phyloP scores from a whole-genome alignment of 495 filamentous ascomycete species.

The Lichina pygmaea region DNA sequence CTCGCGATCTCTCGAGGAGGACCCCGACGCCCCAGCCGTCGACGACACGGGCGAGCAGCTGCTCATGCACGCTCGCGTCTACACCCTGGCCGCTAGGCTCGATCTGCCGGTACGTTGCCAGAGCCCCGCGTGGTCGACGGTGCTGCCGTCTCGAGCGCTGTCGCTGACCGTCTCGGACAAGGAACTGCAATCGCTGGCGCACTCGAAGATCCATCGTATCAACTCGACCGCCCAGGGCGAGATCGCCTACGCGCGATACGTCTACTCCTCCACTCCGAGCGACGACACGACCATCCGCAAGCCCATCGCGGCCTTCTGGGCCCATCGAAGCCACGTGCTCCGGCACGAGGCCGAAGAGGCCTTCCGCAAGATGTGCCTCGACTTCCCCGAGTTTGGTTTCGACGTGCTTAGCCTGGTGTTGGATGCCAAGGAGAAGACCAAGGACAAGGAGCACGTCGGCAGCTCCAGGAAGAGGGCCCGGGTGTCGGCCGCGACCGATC shows the following conservation, averaged over 20 bases:
- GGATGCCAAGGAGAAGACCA: slow-evolving; percentile 33
- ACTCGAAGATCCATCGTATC: slow-evolving; percentile 71
- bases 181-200: slow-evolving; percentile 47
- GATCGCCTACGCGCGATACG: slow-evolving; percentile 69
- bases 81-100: slow-evolving; percentile 68
- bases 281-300: slow-evolving; percentile 50
- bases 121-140: neutral
- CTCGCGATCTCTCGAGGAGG: slow-evolving; percentile 23
- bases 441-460: slow-evolving; percentile 7
- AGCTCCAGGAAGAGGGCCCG: slow-evolving; percentile 20
- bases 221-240: slow-evolving; percentile 66
- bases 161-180: neutral
- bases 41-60: slow-evolving; percentile 54
- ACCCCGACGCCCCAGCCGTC: slow-evolving; percentile 26
- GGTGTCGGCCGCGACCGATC: too few species aligned
- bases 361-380: slow-evolving; percentile 57
- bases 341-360: slow-evolving; percentile 61
- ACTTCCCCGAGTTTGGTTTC: slow-evolving; percentile 73
- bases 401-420: slow-evolving; percentile 56
- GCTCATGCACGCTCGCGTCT: slow-evolving; percentile 63
- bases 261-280: slow-evolving; percentile 47
- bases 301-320: slow-evolving; percentile 82
- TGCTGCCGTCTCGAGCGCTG: neutral
- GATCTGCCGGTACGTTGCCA: slow-evolving; percentile 20
- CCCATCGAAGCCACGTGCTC: slow-evolving; percentile 47